These are phyloP conservation scores for Tylopilus subfusipes DNA, from an alignment of 768 basidiomycete species.

Conservation along the genomic window DNA sequence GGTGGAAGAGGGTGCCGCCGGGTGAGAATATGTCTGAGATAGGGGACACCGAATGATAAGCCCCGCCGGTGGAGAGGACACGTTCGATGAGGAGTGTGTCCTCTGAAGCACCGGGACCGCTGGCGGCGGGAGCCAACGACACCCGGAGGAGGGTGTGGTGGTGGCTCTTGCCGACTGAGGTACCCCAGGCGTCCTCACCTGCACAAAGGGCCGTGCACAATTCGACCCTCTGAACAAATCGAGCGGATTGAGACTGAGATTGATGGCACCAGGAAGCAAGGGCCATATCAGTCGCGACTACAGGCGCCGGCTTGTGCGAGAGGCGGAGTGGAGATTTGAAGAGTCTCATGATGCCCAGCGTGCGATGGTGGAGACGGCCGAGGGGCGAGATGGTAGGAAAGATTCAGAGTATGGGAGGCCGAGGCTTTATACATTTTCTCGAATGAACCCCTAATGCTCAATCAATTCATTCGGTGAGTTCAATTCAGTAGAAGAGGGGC, in stretches of 20 bases:
- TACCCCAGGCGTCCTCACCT: not conserved
- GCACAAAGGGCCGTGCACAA: slow-evolving; percentile 4
- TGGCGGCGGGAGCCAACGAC: not conserved
- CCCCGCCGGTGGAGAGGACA: slow-evolving; percentile 10
- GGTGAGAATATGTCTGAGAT: not conserved
- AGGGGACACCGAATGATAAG: slow-evolving; percentile 2
- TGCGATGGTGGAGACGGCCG: no score
- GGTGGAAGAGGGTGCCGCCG: slow-evolving; percentile 3
- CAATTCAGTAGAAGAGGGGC: no score
- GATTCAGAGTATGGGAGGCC: no score
- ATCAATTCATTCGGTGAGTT: no score
- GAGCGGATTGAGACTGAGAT: not conserved
- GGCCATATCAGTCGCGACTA: not conserved
- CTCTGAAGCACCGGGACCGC: not conserved
- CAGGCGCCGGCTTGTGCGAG: slow-evolving; percentile 1
- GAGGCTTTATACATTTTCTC: no score
- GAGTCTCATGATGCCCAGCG: no score
- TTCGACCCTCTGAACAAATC: slow-evolving; percentile 11
- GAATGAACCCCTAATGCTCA: no score
- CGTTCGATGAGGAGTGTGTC: slow-evolving; percentile 14
- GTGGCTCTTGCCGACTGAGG: not conserved
- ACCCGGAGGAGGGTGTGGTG: slow-evolving; percentile 10
- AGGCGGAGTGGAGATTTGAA: no score
- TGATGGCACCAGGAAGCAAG: slow-evolving; percentile 3
- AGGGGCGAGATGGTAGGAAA: no score